Evolutionary conservation across 2,329 filamentous ascomycete genomes (phyloP), one percentile per base, ranked within the genome.

Genomic region (Tolypocladium ovalisporum): DNA sequence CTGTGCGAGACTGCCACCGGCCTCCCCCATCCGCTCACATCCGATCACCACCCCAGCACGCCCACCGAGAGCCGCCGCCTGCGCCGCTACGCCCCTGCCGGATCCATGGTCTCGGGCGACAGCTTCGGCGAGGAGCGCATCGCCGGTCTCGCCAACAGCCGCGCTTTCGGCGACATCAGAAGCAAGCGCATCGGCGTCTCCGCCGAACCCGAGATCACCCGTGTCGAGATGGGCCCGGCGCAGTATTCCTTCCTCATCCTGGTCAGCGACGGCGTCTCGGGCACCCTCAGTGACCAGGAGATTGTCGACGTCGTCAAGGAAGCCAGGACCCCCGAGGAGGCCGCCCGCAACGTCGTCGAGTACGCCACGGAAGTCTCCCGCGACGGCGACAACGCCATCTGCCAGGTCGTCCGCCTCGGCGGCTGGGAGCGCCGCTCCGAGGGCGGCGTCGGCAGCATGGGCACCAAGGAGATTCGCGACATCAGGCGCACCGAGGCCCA

Each of bases 101-200:
- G 79, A 32, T 80, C 87, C 3, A 93, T 97, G 69, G 87, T 96
- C 22, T 94, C 93, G 29, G 74, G 72, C 0, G 94, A 99, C 73
- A 95, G 90, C 37, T 99, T 99, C 70, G 94, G 94, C 67, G 94
- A 99, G 74, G 92, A 97, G 73, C 90, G 94, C 64, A 94, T 99
- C 71, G 86, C 86, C 17, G 93, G 94, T 0, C 80, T 99, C 0
- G 94, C 94, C 64, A 99, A 99, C 74, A 95, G 90, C 36, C 88
- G 94, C 35, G 82, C 94, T 4, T 97, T 99, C 69, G 94, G 94
- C 32, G 94, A 99, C 75, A 90, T 97, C 74, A 82, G 82, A 37
- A 89, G 86, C 58, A 99, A 99, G 74, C 88, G 93, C 56, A 87
- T 97, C 55, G 94, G 94, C 34, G 93, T 99, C 15, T 92, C 88